Evolutionary conservation across 169 alveolate species (phyloP).

Genomic region (Eimeria maxima): DNA sequence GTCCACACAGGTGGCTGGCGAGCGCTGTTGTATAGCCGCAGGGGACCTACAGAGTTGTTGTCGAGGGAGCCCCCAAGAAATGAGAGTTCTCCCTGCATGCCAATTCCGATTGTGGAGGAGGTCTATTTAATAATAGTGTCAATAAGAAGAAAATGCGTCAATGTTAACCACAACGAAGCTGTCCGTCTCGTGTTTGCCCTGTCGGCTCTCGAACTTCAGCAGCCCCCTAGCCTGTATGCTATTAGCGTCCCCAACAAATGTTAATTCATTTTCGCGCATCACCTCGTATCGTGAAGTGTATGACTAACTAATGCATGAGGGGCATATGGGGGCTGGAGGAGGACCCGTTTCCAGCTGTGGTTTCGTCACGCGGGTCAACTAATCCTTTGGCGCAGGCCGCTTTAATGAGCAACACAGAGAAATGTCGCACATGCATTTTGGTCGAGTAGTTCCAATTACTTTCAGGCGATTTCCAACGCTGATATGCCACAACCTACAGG

Average conservation of each 20-base stretch:
- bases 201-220: background rate
- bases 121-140: background rate
- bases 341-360: constrained; percentile 3
- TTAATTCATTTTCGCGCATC: background rate
- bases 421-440: constrained; percentile 80
- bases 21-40: background rate
- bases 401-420: background rate
- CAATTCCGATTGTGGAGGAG: background rate
- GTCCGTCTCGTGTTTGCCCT: background rate
- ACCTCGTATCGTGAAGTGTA: background rate
- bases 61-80: background rate
- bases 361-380: background rate
- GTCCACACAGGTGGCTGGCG: background rate
- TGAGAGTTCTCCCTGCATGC: background rate
- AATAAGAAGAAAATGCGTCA: background rate
- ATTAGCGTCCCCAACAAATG: background rate
- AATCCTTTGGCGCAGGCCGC: background rate
- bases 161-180: background rate
- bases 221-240: background rate
- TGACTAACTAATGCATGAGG: background rate
- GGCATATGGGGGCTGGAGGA: background rate
- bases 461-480: constrained; percentile 77
- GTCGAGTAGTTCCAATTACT: constrained; percentile 73
- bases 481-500: constrained; percentile 58
- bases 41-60: background rate